Evolutionary conservation across 2,329 filamentous ascomycete genomes (phyloP).

Genomic region (Colletotrichum gigasporum): DNA sequence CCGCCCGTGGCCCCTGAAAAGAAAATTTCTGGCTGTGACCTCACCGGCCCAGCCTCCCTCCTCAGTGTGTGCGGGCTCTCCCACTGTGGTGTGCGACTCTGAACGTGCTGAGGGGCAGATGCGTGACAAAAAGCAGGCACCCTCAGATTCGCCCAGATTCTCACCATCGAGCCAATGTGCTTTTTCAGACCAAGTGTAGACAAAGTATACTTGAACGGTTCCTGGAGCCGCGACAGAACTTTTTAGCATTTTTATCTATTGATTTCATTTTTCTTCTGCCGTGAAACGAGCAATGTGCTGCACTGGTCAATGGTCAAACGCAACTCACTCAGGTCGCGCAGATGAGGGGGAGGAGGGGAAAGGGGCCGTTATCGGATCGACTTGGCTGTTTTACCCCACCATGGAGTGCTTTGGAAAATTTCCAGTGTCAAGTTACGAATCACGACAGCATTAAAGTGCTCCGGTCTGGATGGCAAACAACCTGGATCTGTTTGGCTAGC

Average conservation of each 20-base stretch:
- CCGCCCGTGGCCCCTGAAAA: slow-evolving; percentile 26
- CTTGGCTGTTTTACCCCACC: slow-evolving; percentile 22
- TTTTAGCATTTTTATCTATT: too few relatives aligned
- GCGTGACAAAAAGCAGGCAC: too few relatives aligned
- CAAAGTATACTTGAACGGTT: too few relatives aligned
- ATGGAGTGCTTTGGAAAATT: slow-evolving; percentile 17
- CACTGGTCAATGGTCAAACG: too few relatives aligned
- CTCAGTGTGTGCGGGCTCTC: neutral
- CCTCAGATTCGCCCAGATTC: too few relatives aligned
- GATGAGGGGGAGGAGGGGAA: slow-evolving; percentile 1
- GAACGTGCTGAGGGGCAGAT: neutral
- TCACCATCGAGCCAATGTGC: too few relatives aligned
- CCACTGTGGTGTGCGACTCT: neutral
- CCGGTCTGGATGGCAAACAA: neutral
- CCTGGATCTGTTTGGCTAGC: neutral
- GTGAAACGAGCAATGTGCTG: too few relatives aligned
- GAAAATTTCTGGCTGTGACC: slow-evolving; percentile 19
- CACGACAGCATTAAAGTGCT: slow-evolving; percentile 1
- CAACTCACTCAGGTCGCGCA: neutral
- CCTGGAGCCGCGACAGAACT: too few relatives aligned
- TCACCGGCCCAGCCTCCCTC: slow-evolving; percentile 13
- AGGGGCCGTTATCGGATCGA: slow-evolving; percentile 22
- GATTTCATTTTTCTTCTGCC: too few relatives aligned
- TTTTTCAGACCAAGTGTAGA: too few relatives aligned
- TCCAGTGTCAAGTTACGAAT: slow-evolving; percentile 24